These are phyloP conservation scores for Cetraspora pellucida DNA, from an alignment of 192 early-diverging fungal genomes.

Conservation along the genomic window DNA sequence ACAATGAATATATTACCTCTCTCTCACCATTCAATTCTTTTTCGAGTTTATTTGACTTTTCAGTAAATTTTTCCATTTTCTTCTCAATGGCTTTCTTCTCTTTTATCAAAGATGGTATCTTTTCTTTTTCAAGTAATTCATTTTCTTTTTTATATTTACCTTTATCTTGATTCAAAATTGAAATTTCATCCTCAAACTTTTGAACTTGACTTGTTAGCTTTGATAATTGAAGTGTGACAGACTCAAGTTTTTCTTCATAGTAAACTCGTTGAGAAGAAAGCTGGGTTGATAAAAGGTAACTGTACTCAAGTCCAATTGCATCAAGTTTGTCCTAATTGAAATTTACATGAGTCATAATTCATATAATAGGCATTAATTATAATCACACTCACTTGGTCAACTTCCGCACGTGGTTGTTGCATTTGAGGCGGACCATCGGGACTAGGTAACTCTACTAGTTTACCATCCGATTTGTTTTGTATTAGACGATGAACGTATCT, in stretches of 20 bases:
- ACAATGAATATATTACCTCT: conserved; percentile 54
- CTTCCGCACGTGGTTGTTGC: conserved; percentile 2
- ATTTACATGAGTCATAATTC: background rate
- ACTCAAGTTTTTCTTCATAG: conserved; percentile 73
- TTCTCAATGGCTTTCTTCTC: conserved; percentile 58
- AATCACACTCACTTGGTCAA: background rate
- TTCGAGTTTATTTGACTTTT: conserved; percentile 55
- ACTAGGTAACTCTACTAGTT: conserved; percentile 83
- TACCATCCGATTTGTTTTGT: conserved; percentile 89
- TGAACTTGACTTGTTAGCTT: conserved; percentile 44
- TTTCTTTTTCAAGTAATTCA: conserved; percentile 46
- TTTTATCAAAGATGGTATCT: conserved; percentile 40
- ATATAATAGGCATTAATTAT: background rate
- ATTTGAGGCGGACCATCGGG: conserved; percentile 20
- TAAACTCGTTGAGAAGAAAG: conserved; percentile 85
- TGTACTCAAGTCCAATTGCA: conserved; percentile 78
- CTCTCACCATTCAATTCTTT: conserved; percentile 73
- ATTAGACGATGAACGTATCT: conserved; percentile 90
- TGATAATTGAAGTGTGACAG: conserved; percentile 55
- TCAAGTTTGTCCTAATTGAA: conserved; percentile 69
- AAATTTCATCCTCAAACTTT: conserved; percentile 41
- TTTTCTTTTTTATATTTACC: conserved; percentile 31
- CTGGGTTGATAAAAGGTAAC: conserved; percentile 78
- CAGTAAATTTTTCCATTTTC: conserved; percentile 61
- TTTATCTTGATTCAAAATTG: conserved; percentile 36